phyloP scores from a whole-genome alignment of 192 early-diverging fungal species.

The Umbelopsis sp. region DNA sequence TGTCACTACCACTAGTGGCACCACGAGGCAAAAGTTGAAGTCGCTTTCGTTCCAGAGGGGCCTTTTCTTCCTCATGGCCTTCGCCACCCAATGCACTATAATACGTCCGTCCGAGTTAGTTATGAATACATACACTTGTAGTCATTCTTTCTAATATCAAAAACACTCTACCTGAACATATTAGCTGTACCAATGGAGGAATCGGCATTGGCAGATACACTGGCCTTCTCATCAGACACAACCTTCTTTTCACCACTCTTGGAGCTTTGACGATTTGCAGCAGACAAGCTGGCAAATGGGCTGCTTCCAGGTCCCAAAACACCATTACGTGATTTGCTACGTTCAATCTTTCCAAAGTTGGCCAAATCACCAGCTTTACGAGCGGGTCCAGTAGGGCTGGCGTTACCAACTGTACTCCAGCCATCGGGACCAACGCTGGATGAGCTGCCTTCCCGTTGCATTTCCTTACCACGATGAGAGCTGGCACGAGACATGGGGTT shows the following conservation, averaged over 20 bases:
- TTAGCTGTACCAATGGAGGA: constrained; percentile 33
- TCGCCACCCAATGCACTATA: constrained; percentile 25
- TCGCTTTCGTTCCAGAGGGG: constrained; percentile 21
- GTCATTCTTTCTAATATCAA: neutral
- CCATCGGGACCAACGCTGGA: constrained; percentile 64
- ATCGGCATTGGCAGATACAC: constrained; percentile 5
- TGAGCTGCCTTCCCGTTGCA: constrained; percentile 33
- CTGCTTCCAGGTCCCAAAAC: constrained; percentile 54
- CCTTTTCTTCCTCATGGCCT: constrained; percentile 26
- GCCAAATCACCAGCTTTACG: constrained; percentile 65
- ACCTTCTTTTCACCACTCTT: constrained; percentile 31
- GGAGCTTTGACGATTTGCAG: constrained; percentile 5
- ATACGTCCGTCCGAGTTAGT: neutral
- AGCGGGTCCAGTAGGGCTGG: constrained; percentile 23
- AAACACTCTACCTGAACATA: constrained; percentile 30
- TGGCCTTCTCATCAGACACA: constrained; percentile 20
- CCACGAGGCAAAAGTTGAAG: constrained; percentile 34
- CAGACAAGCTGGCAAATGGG: constrained; percentile 27
- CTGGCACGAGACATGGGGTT: constrained; percentile 62
- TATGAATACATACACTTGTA: neutral
- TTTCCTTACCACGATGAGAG: constrained; percentile 51
- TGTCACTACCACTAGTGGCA: neutral
- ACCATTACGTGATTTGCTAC: constrained; percentile 48
- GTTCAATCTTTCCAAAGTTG: constrained; percentile 73
- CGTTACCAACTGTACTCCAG: constrained; percentile 64